A percentile compares a stretch with the other conserved stretches of the same genome.
Conservation (phyloP, 1,284 basidiomycete species). For the Rhodotorula sp. region DNA sequence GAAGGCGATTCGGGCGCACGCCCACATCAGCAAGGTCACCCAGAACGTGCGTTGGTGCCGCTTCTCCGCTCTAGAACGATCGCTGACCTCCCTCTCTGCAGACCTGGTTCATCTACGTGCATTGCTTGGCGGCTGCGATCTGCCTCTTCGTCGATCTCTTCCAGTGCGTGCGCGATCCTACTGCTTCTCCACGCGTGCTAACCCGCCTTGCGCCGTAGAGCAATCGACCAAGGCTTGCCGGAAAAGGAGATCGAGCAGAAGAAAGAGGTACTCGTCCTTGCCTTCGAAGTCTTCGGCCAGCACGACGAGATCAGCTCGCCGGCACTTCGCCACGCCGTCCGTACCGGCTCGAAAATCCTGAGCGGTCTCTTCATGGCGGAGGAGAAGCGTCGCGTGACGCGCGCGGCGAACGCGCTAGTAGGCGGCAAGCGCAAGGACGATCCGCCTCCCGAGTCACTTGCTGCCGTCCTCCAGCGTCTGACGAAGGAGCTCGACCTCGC, state of each 20-base stretch:
- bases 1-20: conserved; percentile 14
- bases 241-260: conserved; percentile 22
- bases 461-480: conserved; percentile 11
- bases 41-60: background rate
- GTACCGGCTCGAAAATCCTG: conserved; percentile 26
- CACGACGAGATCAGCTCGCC: conserved; percentile 13
- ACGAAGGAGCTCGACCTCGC: background rate
- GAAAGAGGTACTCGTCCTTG: conserved; percentile 19
- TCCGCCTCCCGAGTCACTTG: conserved; percentile 17
- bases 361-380: conserved; percentile 33
- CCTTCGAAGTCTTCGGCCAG: conserved; percentile 28
- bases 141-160: conserved; percentile 33
- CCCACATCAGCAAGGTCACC: background rate
- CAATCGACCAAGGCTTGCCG: conserved; percentile 24
- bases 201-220: background rate
- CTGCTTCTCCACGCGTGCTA: background rate
- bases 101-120: conserved; percentile 30
- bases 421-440: background rate
- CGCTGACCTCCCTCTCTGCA: background rate
- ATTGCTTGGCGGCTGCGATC: conserved; percentile 24
- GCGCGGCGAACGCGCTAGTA: conserved; percentile 22
- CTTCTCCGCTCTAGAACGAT: background rate
- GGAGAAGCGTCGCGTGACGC: conserved; percentile 25
- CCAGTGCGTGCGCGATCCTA: background rate
- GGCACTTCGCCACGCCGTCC: conserved; percentile 18